Conservation (phyloP, 2,329 filamentous ascomycete genomes). For the Penicillium corylophilum region DNA sequence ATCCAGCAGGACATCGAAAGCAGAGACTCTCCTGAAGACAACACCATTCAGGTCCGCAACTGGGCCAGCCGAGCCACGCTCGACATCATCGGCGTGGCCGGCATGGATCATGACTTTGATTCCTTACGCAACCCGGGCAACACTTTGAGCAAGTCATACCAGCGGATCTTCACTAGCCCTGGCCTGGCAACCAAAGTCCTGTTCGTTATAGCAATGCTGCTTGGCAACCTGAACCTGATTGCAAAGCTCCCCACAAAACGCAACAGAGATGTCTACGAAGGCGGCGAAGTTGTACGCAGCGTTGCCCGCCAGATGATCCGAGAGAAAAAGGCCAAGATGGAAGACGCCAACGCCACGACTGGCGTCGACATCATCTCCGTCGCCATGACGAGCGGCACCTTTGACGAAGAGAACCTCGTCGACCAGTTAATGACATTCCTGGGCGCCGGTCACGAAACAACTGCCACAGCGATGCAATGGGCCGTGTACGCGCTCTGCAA, state of each 20-base stretch:
- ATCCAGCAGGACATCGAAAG: conserved; percentile 52
- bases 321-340: conserved; percentile 63
- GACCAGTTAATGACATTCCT: conserved; percentile 92
- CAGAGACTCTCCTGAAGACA: conserved; percentile 35
- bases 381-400: conserved; percentile 71
- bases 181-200: conserved; percentile 45
- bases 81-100: conserved; percentile 73
- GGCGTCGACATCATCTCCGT: conserved; percentile 77
- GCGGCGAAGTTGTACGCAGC: conserved; percentile 60
- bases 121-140: conserved; percentile 62
- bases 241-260: conserved; percentile 65
- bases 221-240: conserved; percentile 65
- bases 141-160: conserved; percentile 50
- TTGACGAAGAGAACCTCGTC: conserved; percentile 75
- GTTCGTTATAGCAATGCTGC: conserved; percentile 54
- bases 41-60: conserved; percentile 56
- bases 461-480: conserved; percentile 74
- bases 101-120: conserved; percentile 69
- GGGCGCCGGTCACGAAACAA: conserved; percentile 79
- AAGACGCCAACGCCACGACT: conserved; percentile 18
- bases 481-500: conserved; percentile 67
- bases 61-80: conserved; percentile 70
- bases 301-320: conserved; percentile 68
- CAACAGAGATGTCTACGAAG: conserved; percentile 63
- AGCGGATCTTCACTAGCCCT: conserved; percentile 25